phyloP scores from a whole-genome alignment of 2,329 filamentous ascomycete genomes.

The Cordyceps cicadae region DNA sequence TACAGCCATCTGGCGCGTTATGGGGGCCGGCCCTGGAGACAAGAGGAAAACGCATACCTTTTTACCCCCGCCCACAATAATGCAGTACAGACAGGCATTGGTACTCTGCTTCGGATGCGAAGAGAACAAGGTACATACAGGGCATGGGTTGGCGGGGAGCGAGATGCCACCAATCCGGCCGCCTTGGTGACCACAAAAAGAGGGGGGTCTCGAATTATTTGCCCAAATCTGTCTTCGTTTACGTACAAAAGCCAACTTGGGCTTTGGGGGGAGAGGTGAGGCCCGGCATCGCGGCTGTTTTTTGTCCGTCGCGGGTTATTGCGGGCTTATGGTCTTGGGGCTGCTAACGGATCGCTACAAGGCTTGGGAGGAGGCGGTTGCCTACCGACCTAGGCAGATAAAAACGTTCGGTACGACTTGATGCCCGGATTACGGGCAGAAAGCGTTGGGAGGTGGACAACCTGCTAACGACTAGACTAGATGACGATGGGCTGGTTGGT shows the following conservation, averaged over 20 bases:
- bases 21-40: not conserved
- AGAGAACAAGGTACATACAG: not conserved
- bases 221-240: constrained; percentile 3
- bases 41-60: no score
- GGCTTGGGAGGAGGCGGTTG: not conserved
- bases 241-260: not conserved
- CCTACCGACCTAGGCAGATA: not conserved
- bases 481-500: no score
- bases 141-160: not conserved
- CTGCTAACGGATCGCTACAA: no score
- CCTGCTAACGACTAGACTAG: not conserved
- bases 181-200: not conserved
- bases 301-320: not conserved
- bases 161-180: not conserved
- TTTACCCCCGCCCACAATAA: no score
- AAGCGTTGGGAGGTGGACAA: not conserved
- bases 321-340: no score
- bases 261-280: not conserved
- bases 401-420: not conserved
- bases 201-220: not conserved
- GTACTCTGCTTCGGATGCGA: not conserved
- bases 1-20: constrained; percentile 4
- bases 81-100: not conserved
- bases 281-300: not conserved
- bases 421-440: constrained; percentile 1